Base-by-base conservation (phyloP, 139 green algal genomes). In the Ettlia oleoabundans region DNA sequence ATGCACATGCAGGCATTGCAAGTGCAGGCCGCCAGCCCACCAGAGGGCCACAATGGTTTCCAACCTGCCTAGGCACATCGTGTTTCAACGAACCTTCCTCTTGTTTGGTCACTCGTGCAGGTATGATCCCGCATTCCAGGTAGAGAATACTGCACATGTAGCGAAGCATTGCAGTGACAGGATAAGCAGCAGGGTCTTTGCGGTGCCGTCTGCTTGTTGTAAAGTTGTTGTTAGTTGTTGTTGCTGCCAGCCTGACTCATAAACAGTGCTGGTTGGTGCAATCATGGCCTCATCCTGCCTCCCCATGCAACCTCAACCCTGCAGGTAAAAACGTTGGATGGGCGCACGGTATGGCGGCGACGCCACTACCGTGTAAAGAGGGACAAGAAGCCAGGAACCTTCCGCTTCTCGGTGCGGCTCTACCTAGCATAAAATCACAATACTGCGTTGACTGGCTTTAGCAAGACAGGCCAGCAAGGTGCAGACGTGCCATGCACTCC, bases 291-390 rank as follows among this genome's bases (percentile, higher is more conserved):
- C n/a, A n/a, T 58, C 15, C 13, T 58, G 47, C 13, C 15, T 58
- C 10, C 47, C 47, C 47, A 10, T 15, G 47, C 13, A 10, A 10
- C 47, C 47, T 15, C 47, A 58, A 58, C 10, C 47, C 55, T 96
- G 77, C 92, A 95, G 83, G 94, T 93, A 19, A 88, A 89, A 19
- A 97, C 89, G 18, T 66, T 96, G 24, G 90, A 97, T 70, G 95
- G 94, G 0, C 61, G 72, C 22, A 53, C 81, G 21, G 93, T 98
- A 63, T 98, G 95, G 95, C 88, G 94, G 33, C 85, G 92, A 24
- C 83, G 95, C 8, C 88, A 95, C 52, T 98, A 98, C 79, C 87
- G 93, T 8, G 95, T 98, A 63, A 73, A 89, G 10, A 67, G 91
- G 4, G 93, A 55, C 19, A 35, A 80, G 22, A 28, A 58, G 3